Percentiles rank a stretch among this genome's conserved stretches.
These are phyloP conservation scores for Zygoascus meyerae DNA, from an alignment of 1,139 yeast genomes.

Conservation along the genomic window DNA sequence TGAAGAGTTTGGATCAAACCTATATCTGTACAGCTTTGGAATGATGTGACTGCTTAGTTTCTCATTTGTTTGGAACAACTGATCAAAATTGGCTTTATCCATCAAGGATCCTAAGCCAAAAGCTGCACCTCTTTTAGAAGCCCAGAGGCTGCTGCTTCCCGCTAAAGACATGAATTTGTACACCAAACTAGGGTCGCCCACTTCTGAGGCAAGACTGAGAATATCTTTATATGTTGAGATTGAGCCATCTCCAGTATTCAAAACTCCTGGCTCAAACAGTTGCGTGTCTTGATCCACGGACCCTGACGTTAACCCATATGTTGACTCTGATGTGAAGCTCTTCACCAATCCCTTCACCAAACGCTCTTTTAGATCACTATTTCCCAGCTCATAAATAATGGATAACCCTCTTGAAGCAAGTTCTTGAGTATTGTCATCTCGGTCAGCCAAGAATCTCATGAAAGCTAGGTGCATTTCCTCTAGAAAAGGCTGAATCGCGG, in stretches of 20 bases:
- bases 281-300: conserved; percentile 74
- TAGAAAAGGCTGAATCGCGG: conserved; percentile 41
- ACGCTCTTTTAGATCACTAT: conserved; percentile 58
- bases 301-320: conserved; percentile 56
- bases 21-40: conserved; percentile 77
- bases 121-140: conserved; percentile 89
- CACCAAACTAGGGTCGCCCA: conserved; percentile 91
- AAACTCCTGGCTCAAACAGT: conserved; percentile 73
- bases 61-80: conserved; percentile 51
- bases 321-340: conserved; percentile 67
- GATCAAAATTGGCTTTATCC: conserved; percentile 69
- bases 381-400: conserved; percentile 74
- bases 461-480: conserved; percentile 64
- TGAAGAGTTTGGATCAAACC: conserved; percentile 72
- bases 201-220: conserved; percentile 79
- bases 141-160: conserved; percentile 83
- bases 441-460: conserved; percentile 65
- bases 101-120: conserved; percentile 85
- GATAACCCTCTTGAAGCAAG: conserved; percentile 87
- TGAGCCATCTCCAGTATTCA: conserved; percentile 78
- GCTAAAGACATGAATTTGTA: conserved; percentile 94
- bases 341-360: conserved; percentile 68
- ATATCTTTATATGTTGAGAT: conserved; percentile 80
- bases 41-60: conserved; percentile 55
- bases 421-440: conserved; percentile 83